Base-by-base conservation (phyloP, 306 rosid species). In the Inga laurina region DNA sequence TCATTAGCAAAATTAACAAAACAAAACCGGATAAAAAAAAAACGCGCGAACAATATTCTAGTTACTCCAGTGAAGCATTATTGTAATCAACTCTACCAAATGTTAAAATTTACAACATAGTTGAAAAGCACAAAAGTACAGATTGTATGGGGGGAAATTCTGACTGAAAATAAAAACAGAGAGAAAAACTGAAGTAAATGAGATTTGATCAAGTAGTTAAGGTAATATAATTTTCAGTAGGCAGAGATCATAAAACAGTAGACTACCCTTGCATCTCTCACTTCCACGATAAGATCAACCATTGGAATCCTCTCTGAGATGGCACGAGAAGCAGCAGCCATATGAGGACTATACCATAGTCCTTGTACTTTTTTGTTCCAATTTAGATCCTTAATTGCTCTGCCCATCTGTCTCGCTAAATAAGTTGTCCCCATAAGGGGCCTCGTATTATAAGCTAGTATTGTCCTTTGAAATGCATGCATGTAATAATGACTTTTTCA, bases 231-330 rank as follows among this genome's bases (percentile, higher is more conserved):
- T 43, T 34, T 70, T 56, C 41, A 80, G 27, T 16, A 34, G 45
- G 43, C 27, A 46, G 34, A 49, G 79, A 11, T 48, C 13, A 59
- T 6, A 11, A n/a, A 51, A 16, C 5, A 61, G 48, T 30, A 70
- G 61, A 21, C 4, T 78, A 93, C 97, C 94, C 94, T 88, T 65
- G 98, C 98, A 67, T 95, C 98, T 88, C 93, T 82, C 84, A 93
- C 88, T 70, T 95, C 90, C 10, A 93, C 86, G 18, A 92, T 73
- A 30, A 95, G 83, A 91, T 93, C 97, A 7, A 88, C 96, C 83
- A 91, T 64, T 1, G 91, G 91, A 52, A 93, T 75, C 35, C 98
- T 91, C 69, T 92, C 88, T 3, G 85, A 61, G 45, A 93, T 85
- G 85, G 98, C 98, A 19, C 81, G 85, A 75, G 92, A 88, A 78